These are phyloP conservation scores for Aspergillus nomiae DNA, from an alignment of 2,329 filamentous ascomycete species.

Conservation along the genomic window DNA sequence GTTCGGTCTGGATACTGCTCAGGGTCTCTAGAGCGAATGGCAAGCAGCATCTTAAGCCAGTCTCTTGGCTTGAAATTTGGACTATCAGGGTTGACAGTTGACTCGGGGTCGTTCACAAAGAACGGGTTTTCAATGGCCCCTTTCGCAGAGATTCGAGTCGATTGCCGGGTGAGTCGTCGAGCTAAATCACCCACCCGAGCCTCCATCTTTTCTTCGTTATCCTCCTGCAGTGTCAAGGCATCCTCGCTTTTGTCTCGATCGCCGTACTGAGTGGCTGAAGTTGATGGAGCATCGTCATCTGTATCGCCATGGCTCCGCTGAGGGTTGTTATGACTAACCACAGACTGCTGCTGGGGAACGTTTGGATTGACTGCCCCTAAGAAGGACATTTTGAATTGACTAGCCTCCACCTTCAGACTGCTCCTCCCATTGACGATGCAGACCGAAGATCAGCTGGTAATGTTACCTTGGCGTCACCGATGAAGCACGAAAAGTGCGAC, in stretches of 20 bases:
- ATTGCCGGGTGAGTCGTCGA: slow-evolving; percentile 24
- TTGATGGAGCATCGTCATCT: neutral
- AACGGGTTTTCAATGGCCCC: slow-evolving; percentile 22
- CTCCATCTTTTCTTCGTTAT: slow-evolving; percentile 3
- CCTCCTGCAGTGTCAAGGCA: neutral
- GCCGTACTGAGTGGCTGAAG: neutral
- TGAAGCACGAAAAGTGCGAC: neutral
- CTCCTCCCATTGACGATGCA: neutral
- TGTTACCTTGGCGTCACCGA: neutral
- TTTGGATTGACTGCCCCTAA: neutral
- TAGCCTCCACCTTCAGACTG: neutral
- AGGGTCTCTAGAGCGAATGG: slow-evolving; percentile 22
- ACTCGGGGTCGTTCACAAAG: slow-evolving; percentile 19
- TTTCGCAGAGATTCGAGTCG: slow-evolving; percentile 20
- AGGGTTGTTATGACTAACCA: neutral
- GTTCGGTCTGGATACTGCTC: slow-evolving; percentile 16
- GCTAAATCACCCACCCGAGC: slow-evolving; percentile 11
- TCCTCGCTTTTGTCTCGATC: neutral
- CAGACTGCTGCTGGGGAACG: neutral
- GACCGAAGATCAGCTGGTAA: neutral
- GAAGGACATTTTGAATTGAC: neutral
- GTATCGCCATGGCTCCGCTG: neutral
- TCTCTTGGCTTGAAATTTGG: slow-evolving; percentile 23
- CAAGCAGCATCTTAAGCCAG: slow-evolving; percentile 25
- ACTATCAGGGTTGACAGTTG: slow-evolving; percentile 22